Evolutionary conservation across 441 rosid genomes (phyloP), one percentile per base, ranked within the genome.

Genomic region (Adansonia grandidieri): DNA sequence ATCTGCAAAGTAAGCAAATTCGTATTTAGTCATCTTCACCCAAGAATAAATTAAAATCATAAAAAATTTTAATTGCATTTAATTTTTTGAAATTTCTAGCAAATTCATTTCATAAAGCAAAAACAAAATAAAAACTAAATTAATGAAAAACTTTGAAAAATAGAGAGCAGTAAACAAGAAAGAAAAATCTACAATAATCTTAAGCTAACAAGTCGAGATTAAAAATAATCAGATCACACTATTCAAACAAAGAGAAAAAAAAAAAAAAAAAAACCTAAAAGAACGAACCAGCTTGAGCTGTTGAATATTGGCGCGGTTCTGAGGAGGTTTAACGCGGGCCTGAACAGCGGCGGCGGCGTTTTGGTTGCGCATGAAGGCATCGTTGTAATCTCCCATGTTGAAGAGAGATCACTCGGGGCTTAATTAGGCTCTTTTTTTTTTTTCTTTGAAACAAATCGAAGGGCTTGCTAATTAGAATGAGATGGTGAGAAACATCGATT

Each of bases 221-320:
- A 77, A 56, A 40, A 54, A 56, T 1, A 54, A 56, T 9, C 48
- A 15, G 44, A 71, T 53, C 47, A 32, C 47, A 2, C 9, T 32
- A 56, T 71, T 56, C 9, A 68, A 20, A 19, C 57, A 37, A 37
- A 4, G 42, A 37, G 42, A 5, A 53, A 9, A 53, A 9, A 54
- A 5, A 53, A 9, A 53, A 9, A 54, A 40, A 8, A 54, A 28
- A 85, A 76, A 9, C 56, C 61, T 32, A 75, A 72, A 65, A 76
- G 32, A 60, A 84, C 88, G 51, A 76, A 96, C 99, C 91, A 94
- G 88, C 87, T 96, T 94, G 76, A 96, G 99, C 93, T 96, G 99
- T 80, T 91, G 97, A 82, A 96, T 93, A 83, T 94, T 96, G 82
- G 95, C 90, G 74, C 98, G 97, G 66, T 88, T 96, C 93, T 94